Evolutionary conservation across 768 basidiomycete species (phyloP), one percentile per base, ranked within the genome.

Genomic region (Filobasidium wieringae): DNA sequence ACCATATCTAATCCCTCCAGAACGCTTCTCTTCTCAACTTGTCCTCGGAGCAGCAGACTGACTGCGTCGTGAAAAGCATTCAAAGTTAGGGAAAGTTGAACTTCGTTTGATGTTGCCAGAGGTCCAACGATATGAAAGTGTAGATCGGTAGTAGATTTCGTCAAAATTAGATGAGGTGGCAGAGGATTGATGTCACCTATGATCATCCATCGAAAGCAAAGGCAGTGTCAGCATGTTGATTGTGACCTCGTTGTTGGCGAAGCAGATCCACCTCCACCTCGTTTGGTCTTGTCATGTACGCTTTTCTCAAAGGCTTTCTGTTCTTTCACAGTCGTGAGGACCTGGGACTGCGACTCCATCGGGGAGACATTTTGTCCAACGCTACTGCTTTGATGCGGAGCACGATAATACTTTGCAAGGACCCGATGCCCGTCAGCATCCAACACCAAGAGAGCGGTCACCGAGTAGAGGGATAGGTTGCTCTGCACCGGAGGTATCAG

Each of bases 351-450:
- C 22, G 43, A 19, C 14, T 2, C 2, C 5, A 27, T 3, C 14
- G 43, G 11, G 15, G 19, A 19, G 40, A 55, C 17, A 64, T 54
- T 14, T 78, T 75, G 27, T 29, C 66, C 70, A 19, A 66, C 59
- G 27, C 60, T 63, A 36, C 58, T 19, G 26, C 47, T 37, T n/a
- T 41, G 77, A 74, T 74, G 86, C 77, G 74, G 82, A n/a, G 88
- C 79, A 54, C 79, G 80, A 71, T 93, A 97, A 78, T 97, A 97
- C 74, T 97, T 97, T 30, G 93, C 87, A 9, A 99, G 80, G 27
- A 97, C 86, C 51, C 95, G 86, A 68, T 88, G 85, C 22, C 92
- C 92, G 66, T 96, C 92, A n/a, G 84, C 78, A 79, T 99, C 95
- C 66, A 96, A 84, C 68, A 96, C 83, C 63, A 99, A 71, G 73